Evolutionary conservation across 1,139 yeast genomes (phyloP), one percentile per base, ranked within the genome.

Genomic region (Groenewaldozyma auringiensis): DNA sequence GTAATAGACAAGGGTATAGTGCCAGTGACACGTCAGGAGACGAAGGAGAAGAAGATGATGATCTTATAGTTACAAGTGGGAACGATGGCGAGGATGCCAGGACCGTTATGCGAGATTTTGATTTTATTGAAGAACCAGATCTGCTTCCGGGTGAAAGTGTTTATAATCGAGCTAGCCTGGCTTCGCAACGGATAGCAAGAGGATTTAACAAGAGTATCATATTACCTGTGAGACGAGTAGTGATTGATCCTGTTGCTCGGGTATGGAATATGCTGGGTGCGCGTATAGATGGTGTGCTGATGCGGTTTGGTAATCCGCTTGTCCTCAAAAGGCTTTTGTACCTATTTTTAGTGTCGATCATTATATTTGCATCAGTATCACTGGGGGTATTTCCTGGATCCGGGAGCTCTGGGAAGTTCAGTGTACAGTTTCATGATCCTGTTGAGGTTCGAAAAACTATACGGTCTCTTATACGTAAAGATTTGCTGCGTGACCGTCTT

Each of bases 241-340:
- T 80, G 18, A 65, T 82, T 37, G 92, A 83, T 56, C 94, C 94
- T 0, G 73, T 84, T 9, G 81, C 78, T 39, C 82, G 78, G 55
- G 70, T 78, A 0, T 78, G 79, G 60, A 65, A 66, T 42, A 70
- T 63, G 45, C 50, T 75, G 33, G 67, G 67, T 47, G 56, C 66
- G 40, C 71, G 71, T 40, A 69, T 79, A 47, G 95, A 88, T 54
- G 65, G 67, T 37, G 64, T 72, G 36, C 66, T 89, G 21, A 71
- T 81, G 36, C 75, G 76, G 53, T 55, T 85, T 27, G 96, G 96
- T 8, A 88, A 89, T 60, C 96, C 96, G 1, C 67, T 89, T 47
- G 84, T 92, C 45, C 79, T 88, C 34, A 83, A 83, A 54, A 70
- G 97, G 40, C 69, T 88, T 32, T 62, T 85, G 3, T 87, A 86